A percentile compares a stretch with the other conserved stretches of the same genome.
Evolutionary conservation across 1,284 basidiomycete species (phyloP).

Genomic region (Ganoderma sinense): DNA sequence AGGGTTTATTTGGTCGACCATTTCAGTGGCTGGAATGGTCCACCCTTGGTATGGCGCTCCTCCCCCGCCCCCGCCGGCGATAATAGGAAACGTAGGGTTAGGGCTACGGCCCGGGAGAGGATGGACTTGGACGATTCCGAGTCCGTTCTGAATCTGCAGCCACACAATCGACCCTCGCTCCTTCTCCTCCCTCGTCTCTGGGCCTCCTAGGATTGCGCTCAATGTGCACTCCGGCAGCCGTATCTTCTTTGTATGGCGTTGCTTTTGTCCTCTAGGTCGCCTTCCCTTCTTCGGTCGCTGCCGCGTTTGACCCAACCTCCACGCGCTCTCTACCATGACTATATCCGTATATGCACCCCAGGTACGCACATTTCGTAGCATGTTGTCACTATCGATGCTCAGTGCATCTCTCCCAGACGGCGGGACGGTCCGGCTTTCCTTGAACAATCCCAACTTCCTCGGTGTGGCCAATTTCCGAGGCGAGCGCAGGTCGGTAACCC

Average conservation of each 20-base stretch:
- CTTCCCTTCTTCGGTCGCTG: slow-evolving; percentile 19
- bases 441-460: slow-evolving; percentile 65
- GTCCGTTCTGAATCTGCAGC: not conserved
- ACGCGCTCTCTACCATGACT: slow-evolving; percentile 64
- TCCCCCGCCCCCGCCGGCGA: no score
- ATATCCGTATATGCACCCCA: slow-evolving; percentile 66
- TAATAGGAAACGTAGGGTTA: not conserved
- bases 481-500: slow-evolving; percentile 64
- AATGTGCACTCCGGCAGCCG: slow-evolving; percentile 37
- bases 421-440: slow-evolving; percentile 48
- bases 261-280: slow-evolving; percentile 21
- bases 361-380: slow-evolving; percentile 45
- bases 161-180: not conserved
- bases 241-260: slow-evolving; percentile 38
- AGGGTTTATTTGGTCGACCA: no score
- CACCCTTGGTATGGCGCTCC: no score
- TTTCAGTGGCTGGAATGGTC: no score
- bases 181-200: not conserved
- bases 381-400: not conserved
- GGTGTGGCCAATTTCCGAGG: slow-evolving; percentile 82
- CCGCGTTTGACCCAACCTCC: slow-evolving; percentile 14
- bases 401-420: slow-evolving; percentile 34
- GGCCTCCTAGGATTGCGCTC: slow-evolving; percentile 15
- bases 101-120: no score
- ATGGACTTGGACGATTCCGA: no score